Evolutionary conservation across 352 stramenopile genomes (phyloP).

Genomic region (Phytophthora pluvialis): DNA sequence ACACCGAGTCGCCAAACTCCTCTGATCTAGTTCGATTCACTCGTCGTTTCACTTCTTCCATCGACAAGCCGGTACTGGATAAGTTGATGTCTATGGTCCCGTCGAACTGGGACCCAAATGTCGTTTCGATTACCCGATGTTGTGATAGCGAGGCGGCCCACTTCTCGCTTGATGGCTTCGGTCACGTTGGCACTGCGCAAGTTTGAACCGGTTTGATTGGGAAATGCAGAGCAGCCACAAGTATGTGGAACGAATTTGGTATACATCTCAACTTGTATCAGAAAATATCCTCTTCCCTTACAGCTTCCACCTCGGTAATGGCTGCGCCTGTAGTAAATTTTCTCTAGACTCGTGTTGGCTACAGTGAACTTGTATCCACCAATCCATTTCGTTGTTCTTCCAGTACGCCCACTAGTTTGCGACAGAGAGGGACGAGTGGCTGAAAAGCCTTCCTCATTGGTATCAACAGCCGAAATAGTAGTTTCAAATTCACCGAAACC

Average conservation of each 20-base stretch:
- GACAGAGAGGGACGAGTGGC: too few species aligned
- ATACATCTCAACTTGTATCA: not conserved
- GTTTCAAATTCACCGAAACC: too few species aligned
- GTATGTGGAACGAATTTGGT: not conserved
- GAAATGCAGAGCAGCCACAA: not conserved
- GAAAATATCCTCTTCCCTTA: not conserved
- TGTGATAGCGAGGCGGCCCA: not conserved
- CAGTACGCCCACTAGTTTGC: too few species aligned
- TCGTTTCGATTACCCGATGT: not conserved
- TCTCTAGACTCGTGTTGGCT: not conserved
- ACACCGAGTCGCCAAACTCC: not conserved
- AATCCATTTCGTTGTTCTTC: not conserved
- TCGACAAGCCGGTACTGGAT: not conserved
- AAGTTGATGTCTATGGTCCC: not conserved
- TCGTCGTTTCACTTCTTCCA: not conserved
- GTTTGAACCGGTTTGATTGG: not conserved
- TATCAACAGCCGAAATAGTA: too few species aligned
- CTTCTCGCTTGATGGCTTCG: not conserved
- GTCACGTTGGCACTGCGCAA: not conserved
- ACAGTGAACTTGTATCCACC: not conserved
- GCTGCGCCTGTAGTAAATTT: not conserved
- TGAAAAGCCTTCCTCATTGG: too few species aligned
- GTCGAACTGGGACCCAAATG: not conserved
- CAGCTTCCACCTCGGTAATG: too few species aligned
- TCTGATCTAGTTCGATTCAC: not conserved